phyloP scores from a whole-genome alignment of 768 basidiomycete species.

The Tricholoma matsutake region DNA sequence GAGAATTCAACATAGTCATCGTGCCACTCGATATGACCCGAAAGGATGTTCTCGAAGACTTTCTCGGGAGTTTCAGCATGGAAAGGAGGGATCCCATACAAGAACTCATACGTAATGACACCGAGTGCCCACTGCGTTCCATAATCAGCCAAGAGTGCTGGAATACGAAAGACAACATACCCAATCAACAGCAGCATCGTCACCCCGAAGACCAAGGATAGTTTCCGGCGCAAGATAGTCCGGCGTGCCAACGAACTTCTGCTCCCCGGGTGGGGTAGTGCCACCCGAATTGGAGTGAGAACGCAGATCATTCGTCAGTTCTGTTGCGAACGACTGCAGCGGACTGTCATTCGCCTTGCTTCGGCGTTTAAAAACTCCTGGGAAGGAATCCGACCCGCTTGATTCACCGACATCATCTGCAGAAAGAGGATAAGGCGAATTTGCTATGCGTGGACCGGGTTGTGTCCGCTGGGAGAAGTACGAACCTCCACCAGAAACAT shows the following conservation, averaged over 20 bases:
- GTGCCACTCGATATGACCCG: constrained; percentile 93
- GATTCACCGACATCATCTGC: constrained; percentile 87
- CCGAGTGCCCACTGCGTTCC: constrained; percentile 89
- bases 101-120: constrained; percentile 96
- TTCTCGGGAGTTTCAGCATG: constrained; percentile 96
- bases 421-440: constrained; percentile 63
- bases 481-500: constrained; percentile 61
- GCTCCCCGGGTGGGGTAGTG: constrained; percentile 75
- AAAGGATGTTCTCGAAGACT: constrained; percentile 98
- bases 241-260: constrained; percentile 96
- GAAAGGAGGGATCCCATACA: constrained; percentile 96
- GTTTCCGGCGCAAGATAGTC: constrained; percentile 97
- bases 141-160: constrained; percentile 10
- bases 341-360: constrained; percentile 67
- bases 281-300: constrained; percentile 68
- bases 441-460: constrained; percentile 54
- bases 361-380: constrained; percentile 52
- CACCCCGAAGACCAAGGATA: constrained; percentile 91
- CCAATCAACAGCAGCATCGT: constrained; percentile 97
- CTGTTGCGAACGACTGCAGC: constrained; percentile 82
- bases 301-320: constrained; percentile 77
- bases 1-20: constrained; percentile 90
- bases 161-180: constrained; percentile 43
- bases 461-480: constrained; percentile 74
- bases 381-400: constrained; percentile 74